Percentiles rank a stretch among this genome's conserved stretches.
Conservation (phyloP, 116 monocot species). For the Posidonia oceanica region DNA sequence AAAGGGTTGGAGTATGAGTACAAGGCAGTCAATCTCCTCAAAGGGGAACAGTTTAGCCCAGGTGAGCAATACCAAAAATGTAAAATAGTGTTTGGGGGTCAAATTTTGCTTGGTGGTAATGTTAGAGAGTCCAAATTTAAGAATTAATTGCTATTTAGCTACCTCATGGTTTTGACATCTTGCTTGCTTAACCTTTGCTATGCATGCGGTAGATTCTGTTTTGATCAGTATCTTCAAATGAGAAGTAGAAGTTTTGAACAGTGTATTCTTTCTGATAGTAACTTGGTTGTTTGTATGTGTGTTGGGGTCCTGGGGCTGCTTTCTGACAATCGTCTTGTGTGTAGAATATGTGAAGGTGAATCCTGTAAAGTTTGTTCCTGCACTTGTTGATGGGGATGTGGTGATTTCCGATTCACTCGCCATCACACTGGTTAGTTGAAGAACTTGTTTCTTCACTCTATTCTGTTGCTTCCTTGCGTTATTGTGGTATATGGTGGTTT, state of each 20-base stretch:
- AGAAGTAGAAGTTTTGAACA: background rate
- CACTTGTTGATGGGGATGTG: conserved; percentile 50
- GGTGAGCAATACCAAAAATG: conserved; percentile 21
- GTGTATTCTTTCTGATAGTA: background rate
- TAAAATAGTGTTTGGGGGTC: background rate
- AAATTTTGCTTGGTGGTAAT: background rate
- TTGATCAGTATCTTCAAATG: background rate
- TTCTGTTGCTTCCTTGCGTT: background rate
- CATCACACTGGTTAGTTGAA: conserved; percentile 47
- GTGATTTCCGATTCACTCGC: conserved; percentile 62
- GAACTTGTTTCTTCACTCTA: background rate
- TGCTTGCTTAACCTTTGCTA: background rate
- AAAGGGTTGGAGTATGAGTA: conserved; percentile 55
- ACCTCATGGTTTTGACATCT: too few relatives aligned
- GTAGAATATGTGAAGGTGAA: conserved; percentile 69
- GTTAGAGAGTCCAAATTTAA: background rate
- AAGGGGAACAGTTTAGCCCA: conserved; percentile 42
- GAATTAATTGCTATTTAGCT: too few relatives aligned
- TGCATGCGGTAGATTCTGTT: background rate
- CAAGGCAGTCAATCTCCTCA: conserved; percentile 62
- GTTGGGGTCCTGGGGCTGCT: background rate
- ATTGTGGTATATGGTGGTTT: background rate
- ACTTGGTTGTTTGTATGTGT: background rate
- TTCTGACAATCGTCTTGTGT: background rate
- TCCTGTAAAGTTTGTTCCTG: conserved; percentile 61